Evolutionary conservation across 805 yeast genomes (phyloP), one percentile per base, ranked within the genome.

Genomic region (Yarrowia sp.): DNA sequence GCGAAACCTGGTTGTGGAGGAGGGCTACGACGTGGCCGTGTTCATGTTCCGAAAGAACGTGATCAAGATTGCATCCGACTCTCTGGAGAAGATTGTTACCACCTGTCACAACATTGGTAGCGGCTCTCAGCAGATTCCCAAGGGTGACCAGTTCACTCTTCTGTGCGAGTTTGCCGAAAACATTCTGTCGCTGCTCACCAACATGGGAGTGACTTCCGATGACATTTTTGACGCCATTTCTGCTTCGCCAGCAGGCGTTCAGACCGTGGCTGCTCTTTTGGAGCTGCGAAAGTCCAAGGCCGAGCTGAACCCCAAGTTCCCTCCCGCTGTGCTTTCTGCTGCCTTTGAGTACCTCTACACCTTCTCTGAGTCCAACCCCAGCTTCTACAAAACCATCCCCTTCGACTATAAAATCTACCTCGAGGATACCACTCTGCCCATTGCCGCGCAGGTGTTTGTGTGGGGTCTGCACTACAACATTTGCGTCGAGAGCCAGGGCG

Each of bases 11-110:
- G 87, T 88, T 2, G 80, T 90, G 62, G 96, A 90, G 71, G 96
- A 92, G 75, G 98, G 97, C 21, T 87, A 90, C 70, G 96, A 90
- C 68, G 82, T 90, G 38, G 85, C 91, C 28, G 82, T 84, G 21
- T 84, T 83, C 73, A 74, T 89, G 63, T 88, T 96, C 89, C 83
- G 98, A 72, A 84, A 85, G 17, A 85, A 88, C 67, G 84, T 93
- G 44, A 87, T 96, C 89, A 79, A 82, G 0, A 76, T 82, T 28
- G 80, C 91, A 43, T 82, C 80, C 52, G 68, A 73, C 4, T 82
- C 86, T 2, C 76, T 90, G 48, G 73, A 73, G 0, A 86, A 86
- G 67, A 80, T 85, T 24, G 73, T 78, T 38, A 73, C 72, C 0
- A 83, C 90, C 0, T 77, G 87, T 48, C 73, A 77, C 24, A 80